A percentile compares a stretch with the other conserved stretches of the same genome.
phyloP scores from a whole-genome alignment of 1,284 basidiomycete genomes.

The Bondarzewia mesenterica region DNA sequence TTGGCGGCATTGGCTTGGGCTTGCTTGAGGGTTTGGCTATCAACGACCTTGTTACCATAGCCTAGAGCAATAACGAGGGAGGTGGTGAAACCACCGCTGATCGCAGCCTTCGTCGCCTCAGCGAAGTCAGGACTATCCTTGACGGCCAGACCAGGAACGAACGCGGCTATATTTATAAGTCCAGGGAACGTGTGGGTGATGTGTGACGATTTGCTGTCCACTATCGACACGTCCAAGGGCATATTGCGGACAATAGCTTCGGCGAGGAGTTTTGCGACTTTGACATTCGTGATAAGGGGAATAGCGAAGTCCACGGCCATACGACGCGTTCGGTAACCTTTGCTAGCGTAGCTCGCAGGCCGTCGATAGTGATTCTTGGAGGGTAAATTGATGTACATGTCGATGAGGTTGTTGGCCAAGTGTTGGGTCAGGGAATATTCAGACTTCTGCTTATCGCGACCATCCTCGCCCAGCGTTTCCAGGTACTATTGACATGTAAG shows the following conservation, averaged over 20 bases:
- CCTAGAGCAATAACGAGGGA: constrained; percentile 75
- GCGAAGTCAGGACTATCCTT: constrained; percentile 58
- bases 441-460: constrained; percentile 77
- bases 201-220: constrained; percentile 96
- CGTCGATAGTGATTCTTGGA: constrained; percentile 98
- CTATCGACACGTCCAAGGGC: constrained; percentile 81
- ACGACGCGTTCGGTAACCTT: constrained; percentile 93
- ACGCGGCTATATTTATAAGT: constrained; percentile 83
- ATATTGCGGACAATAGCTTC: constrained; percentile 89
- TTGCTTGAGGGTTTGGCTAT: constrained; percentile 60
- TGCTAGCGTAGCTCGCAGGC: constrained; percentile 94
- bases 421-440: constrained; percentile 95
- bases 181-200: constrained; percentile 89
- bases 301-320: constrained; percentile 99
- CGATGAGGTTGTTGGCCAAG: constrained; percentile 91
- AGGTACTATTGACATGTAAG: constrained; percentile 48
- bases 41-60: constrained; percentile 52
- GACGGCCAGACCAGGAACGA: constrained; percentile 70
- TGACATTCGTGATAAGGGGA: constrained; percentile 97
- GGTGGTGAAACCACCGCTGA: constrained; percentile 85
- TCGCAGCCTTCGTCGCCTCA: constrained; percentile 69
- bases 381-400: constrained; percentile 99
- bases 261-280: constrained; percentile 95
- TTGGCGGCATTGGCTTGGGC: constrained; percentile 59
- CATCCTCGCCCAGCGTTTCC: constrained; percentile 76